These are phyloP conservation scores for Cercospora citrullina DNA, from an alignment of 2,329 filamentous ascomycete species.

Conservation along the genomic window DNA sequence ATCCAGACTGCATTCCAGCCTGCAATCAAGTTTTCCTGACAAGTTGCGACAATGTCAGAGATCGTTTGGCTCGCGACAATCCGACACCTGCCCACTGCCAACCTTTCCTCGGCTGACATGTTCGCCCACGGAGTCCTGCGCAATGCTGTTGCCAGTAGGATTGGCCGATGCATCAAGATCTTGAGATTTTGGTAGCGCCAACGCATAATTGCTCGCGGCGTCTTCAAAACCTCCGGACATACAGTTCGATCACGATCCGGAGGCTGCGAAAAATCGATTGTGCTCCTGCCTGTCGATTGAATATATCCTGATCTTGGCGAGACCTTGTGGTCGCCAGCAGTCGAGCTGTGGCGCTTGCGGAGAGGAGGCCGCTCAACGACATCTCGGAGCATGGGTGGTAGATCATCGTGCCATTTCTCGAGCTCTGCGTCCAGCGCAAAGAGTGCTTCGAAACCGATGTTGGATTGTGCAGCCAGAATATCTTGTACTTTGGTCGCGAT, in stretches of 20 bases:
- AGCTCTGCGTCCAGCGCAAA: constrained; percentile 67
- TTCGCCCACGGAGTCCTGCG: constrained; percentile 53
- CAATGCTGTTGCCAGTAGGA: constrained; percentile 64
- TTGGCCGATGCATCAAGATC: constrained; percentile 72
- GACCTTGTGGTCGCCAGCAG: constrained; percentile 11
- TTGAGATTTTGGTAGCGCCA: constrained; percentile 80
- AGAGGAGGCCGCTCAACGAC: constrained; percentile 14
- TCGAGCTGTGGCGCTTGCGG: constrained; percentile 14
- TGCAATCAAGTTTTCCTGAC: constrained; percentile 70
- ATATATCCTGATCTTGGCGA: constrained; percentile 17
- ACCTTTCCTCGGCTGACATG: constrained; percentile 63
- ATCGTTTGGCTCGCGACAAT: constrained; percentile 70
- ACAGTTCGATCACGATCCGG: constrained; percentile 51
- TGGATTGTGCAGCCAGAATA: constrained; percentile 66
- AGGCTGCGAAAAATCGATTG: constrained; percentile 59
- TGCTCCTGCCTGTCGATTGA: constrained; percentile 20
- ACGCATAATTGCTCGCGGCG: constrained; percentile 73
- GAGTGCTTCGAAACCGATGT: constrained; percentile 67
- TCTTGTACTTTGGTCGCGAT: constrained; percentile 78
- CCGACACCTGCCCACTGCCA: constrained; percentile 67
- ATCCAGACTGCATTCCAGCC: constrained; percentile 84
- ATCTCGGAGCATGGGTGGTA: constrained; percentile 54
- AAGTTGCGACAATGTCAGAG: constrained; percentile 69
- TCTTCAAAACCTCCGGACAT: constrained; percentile 69
- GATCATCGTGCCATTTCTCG: constrained; percentile 68